Evolutionary conservation across 805 yeast species (phyloP).

Genomic region (Sugiyamaella lignohabitans): DNA sequence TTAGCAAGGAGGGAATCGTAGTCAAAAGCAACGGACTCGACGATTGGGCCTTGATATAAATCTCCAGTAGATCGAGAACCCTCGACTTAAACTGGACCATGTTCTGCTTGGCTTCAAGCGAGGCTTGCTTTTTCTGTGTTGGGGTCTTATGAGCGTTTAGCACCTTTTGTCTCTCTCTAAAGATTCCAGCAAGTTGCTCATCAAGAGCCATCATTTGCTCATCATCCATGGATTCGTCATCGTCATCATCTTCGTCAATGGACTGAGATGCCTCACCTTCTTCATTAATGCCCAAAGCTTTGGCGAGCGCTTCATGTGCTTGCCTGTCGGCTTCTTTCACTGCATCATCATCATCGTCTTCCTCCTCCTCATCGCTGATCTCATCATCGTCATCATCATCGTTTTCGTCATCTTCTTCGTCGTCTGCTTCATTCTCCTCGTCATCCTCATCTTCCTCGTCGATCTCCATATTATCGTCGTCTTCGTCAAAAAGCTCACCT

Average conservation of each 20-base stretch:
- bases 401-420: conserved; percentile 32
- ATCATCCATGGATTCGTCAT: conserved; percentile 85
- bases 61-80: conserved; percentile 68
- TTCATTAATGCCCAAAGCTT: conserved; percentile 20
- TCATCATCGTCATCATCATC: conserved; percentile 34
- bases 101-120: conserved; percentile 70
- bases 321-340: conserved; percentile 34
- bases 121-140: conserved; percentile 48
- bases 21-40: conserved; percentile 35
- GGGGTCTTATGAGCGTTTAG: conserved; percentile 47
- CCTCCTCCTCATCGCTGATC: conserved; percentile 33
- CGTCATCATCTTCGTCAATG: conserved; percentile 48
- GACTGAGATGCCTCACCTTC: conserved; percentile 29
- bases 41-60: conserved; percentile 45
- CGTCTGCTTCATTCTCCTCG: conserved; percentile 33
- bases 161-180: conserved; percentile 73
- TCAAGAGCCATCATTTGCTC: conserved; percentile 96
- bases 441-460: conserved; percentile 40
- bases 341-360: conserved; percentile 32
- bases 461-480: conserved; percentile 43
- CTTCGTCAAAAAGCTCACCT: conserved; percentile 63
- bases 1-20: conserved; percentile 50
- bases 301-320: conserved; percentile 33
- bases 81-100: conserved; percentile 74
- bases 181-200: conserved; percentile 72